Evolutionary conservation across 768 basidiomycete genomes (phyloP).

Genomic region (Podaxis rugospora): DNA sequence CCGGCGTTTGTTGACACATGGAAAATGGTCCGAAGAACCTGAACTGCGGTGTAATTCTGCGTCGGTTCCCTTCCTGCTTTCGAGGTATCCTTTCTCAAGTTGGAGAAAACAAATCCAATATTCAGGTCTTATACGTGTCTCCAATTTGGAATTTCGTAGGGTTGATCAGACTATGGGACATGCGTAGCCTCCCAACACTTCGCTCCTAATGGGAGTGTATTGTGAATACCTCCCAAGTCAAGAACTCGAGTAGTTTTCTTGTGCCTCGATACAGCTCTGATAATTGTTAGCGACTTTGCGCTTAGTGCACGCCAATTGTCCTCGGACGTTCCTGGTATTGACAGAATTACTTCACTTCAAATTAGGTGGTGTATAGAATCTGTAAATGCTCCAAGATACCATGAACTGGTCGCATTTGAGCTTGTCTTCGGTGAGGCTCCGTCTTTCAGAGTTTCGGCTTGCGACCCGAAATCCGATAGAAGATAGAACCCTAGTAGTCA

Average conservation of each 20-base stretch:
- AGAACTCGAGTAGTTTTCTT: too few species aligned
- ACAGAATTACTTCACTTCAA: too few species aligned
- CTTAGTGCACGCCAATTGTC: too few species aligned
- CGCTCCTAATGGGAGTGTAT: too few species aligned
- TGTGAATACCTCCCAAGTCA: too few species aligned
- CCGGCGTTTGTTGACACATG: background rate
- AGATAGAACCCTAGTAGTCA: constrained; percentile 28
- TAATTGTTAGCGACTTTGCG: too few species aligned
- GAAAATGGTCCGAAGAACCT: background rate
- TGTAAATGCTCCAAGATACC: background rate
- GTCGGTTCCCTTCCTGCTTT: background rate
- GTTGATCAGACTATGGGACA: background rate
- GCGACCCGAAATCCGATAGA: constrained; percentile 29
- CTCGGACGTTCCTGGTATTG: too few species aligned
- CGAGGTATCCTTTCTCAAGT: background rate
- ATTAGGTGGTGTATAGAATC: too few species aligned
- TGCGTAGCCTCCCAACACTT: too few species aligned
- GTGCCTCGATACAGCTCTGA: too few species aligned
- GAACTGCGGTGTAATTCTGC: background rate
- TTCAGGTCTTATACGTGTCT: background rate
- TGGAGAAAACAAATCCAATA: background rate
- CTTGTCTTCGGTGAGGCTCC: background rate
- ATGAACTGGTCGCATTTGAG: background rate
- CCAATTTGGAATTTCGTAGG: background rate
- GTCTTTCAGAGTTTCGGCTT: background rate